Percentiles rank a stretch among this genome's conserved stretches.
phyloP scores from a whole-genome alignment of 2,329 filamentous ascomycete genomes.

The Coniochaeta prunicola region DNA sequence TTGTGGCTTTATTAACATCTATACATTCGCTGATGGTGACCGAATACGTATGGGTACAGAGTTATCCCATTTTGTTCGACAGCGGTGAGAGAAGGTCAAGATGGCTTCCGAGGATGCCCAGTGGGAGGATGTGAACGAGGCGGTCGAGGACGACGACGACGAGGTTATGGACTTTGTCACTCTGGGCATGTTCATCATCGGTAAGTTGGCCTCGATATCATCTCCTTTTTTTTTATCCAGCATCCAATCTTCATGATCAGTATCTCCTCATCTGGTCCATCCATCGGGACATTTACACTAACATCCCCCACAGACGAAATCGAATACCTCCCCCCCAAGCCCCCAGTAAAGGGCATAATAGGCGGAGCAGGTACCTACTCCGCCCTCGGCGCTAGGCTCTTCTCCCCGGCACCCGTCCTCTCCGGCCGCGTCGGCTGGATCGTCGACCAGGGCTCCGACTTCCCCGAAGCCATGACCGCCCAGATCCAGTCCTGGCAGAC shows the following conservation, averaged over 20 bases:
- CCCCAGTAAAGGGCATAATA: conserved; percentile 66
- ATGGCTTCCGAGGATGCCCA: conserved; percentile 14
- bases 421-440: conserved; percentile 79
- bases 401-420: conserved; percentile 58
- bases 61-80: not conserved
- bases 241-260: too few species aligned
- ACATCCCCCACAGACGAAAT: conserved; percentile 63
- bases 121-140: conserved; percentile 11
- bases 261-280: too few species aligned
- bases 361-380: conserved; percentile 86
- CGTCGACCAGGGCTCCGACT: conserved; percentile 83
- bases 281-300: too few species aligned
- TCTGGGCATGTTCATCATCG: conserved; percentile 68
- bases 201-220: conserved; percentile 32
- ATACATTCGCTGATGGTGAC: not conserved
- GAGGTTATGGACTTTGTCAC: conserved; percentile 59
- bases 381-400: conserved; percentile 79
- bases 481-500: conserved; percentile 72
- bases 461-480: conserved; percentile 58
- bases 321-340: conserved; percentile 66
- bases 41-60: not conserved
- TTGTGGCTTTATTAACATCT: not conserved
- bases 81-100: conserved; percentile 2
- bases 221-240: not conserved
- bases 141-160: conserved; percentile 14